Evolutionary conservation across 805 yeast genomes (phyloP).

Genomic region (Blastobotrys robertii): DNA sequence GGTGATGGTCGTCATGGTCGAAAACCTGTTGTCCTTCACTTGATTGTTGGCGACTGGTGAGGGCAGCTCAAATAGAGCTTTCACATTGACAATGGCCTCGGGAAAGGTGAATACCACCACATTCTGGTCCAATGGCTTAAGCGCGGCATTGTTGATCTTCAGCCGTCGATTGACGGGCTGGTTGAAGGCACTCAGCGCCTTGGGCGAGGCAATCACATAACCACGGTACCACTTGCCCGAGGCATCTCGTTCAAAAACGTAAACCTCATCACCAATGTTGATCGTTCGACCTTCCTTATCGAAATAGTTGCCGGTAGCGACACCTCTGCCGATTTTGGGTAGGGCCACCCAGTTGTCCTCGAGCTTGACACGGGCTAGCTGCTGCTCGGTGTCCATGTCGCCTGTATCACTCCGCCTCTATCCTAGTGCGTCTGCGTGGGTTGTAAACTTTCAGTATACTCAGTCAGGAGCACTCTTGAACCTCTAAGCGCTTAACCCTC

Average conservation of each 20-base stretch:
- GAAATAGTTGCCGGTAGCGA: conserved; percentile 24
- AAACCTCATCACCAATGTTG: conserved; percentile 59
- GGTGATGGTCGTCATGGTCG: conserved; percentile 20
- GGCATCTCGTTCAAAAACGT: conserved; percentile 53
- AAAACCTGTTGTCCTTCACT: conserved; percentile 15
- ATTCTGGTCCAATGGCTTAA: conserved; percentile 17
- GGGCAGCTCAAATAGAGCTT: conserved; percentile 23
- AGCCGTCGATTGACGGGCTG: conserved; percentile 23
- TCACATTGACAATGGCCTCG: conserved; percentile 14
- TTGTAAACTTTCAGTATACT: no score
- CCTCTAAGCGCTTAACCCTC: no score
- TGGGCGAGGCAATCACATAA: conserved; percentile 55
- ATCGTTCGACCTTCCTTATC: conserved; percentile 31
- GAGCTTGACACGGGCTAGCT: background rate
- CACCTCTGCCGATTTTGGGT: conserved; percentile 25
- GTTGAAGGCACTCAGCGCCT: conserved; percentile 18
- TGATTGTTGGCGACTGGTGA: conserved; percentile 28
- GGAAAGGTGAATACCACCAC: conserved; percentile 22
- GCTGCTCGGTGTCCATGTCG: no score
- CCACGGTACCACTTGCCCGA: conserved; percentile 68
- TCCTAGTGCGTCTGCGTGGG: no score
- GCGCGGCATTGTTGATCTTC: conserved; percentile 23
- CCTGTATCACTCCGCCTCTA: no score
- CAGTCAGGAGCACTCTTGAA: no score
- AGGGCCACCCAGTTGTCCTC: conserved; percentile 38